Conservation (phyloP, 108 stramenopile genomes). For the Poteriospumella lacustris region DNA sequence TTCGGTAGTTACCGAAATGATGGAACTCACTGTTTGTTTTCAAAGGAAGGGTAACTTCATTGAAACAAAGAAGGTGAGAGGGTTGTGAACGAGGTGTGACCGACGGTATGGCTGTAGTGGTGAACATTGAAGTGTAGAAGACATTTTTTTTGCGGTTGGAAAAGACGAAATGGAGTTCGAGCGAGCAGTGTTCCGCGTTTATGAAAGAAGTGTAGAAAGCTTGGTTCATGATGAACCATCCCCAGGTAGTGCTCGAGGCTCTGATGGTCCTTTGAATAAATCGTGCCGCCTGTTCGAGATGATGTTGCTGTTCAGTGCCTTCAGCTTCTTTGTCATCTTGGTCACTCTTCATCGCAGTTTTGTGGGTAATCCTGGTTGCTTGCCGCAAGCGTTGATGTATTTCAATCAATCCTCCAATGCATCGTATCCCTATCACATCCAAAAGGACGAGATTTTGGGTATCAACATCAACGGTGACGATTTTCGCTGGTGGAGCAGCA, state of each 20-base stretch:
- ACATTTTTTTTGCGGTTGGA: too few relatives aligned
- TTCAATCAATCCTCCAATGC: neutral
- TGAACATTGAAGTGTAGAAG: too few relatives aligned
- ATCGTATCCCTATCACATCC: neutral
- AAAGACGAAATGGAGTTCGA: slow-evolving; percentile 27
- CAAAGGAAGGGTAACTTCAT: too few relatives aligned
- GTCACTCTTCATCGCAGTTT: neutral
- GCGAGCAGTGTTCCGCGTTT: slow-evolving; percentile 18
- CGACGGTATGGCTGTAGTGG: too few relatives aligned
- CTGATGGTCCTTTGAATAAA: neutral
- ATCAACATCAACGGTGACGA: neutral
- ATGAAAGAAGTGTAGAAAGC: slow-evolving; percentile 19
- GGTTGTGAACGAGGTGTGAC: too few relatives aligned
- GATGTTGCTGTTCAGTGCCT: neutral
- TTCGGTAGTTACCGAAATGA: too few relatives aligned
- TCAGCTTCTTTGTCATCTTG: neutral
- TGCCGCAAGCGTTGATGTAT: neutral
- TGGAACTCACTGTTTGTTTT: too few relatives aligned
- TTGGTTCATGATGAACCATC: too few relatives aligned
- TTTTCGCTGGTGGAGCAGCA: too few relatives aligned
- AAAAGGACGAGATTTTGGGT: neutral
- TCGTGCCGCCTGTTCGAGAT: slow-evolving; percentile 5
- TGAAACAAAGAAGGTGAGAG: too few relatives aligned
- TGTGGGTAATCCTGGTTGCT: slow-evolving; percentile 13
- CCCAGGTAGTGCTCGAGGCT: too few relatives aligned